phyloP scores from a whole-genome alignment of 345 rosid species.

The Salix purpurea region DNA sequence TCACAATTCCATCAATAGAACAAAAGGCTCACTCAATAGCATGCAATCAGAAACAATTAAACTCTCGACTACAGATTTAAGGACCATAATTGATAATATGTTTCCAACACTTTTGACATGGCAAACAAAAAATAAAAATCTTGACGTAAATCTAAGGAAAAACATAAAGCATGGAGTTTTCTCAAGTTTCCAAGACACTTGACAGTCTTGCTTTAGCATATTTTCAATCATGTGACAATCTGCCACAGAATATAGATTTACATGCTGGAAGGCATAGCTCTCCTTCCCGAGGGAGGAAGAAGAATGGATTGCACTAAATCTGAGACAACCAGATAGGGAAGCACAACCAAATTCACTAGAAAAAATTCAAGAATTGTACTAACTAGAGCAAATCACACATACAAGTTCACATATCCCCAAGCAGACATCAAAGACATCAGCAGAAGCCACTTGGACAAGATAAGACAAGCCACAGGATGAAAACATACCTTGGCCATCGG shows the following conservation, averaged over 20 bases:
- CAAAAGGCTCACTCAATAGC: neutral
- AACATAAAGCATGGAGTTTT: neutral
- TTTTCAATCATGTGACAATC: neutral
- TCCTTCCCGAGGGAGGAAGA: neutral
- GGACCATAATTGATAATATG: neutral
- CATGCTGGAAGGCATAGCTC: neutral
- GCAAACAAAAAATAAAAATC: neutral
- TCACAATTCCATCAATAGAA: neutral
- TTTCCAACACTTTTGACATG: neutral
- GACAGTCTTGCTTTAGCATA: neutral
- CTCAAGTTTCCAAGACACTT: neutral
- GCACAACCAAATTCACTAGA: neutral
- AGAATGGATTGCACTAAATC: neutral
- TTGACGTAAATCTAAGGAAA: neutral
- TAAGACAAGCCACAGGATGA: neutral
- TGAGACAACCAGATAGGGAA: neutral
- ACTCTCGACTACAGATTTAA: neutral
- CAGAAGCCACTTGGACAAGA: neutral
- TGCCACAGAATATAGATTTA: neutral
- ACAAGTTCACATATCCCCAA: neutral
- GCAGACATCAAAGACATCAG: neutral
- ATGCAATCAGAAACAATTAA: neutral
- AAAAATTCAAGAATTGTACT: neutral
- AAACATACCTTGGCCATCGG: constrained; percentile 85
- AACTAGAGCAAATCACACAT: neutral